Evolutionary conservation across 225 moss, liverwort and hornwort genomes (phyloP).

Genomic region (Marchantia paleacea): DNA sequence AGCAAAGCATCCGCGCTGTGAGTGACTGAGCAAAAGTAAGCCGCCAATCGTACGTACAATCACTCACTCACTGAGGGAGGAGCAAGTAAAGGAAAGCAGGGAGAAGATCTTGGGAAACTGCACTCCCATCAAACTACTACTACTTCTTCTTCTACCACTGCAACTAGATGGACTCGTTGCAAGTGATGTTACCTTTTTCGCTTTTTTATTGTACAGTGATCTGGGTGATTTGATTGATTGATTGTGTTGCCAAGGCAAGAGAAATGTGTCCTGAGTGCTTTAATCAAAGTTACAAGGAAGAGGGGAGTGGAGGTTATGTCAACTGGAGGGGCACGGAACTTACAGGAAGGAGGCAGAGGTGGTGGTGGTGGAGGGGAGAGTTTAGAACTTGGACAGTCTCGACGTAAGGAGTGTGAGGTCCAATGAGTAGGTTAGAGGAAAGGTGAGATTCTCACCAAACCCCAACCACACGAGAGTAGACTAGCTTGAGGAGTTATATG

Average conservation of each 20-base stretch:
- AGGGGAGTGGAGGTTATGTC: conserved; percentile 3
- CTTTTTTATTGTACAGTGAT: not conserved
- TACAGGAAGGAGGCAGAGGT: not conserved
- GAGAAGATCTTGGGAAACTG: not conserved
- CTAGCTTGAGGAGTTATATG: not conserved
- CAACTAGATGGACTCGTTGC: no score
- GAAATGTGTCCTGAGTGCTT: not conserved
- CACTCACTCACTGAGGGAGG: not conserved
- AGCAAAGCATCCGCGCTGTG: not conserved
- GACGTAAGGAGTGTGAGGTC: not conserved
- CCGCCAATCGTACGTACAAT: not conserved
- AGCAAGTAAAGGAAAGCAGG: not conserved
- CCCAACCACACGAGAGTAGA: not conserved
- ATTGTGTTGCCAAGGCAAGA: not conserved
- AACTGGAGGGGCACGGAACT: not conserved
- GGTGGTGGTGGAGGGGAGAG: not conserved
- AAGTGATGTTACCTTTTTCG: not conserved
- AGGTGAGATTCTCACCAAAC: not conserved
- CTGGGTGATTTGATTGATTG: not conserved
- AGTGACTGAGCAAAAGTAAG: not conserved
- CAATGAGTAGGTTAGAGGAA: not conserved
- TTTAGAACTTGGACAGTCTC: no score
- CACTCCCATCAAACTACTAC: not conserved
- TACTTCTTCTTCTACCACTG: not conserved
- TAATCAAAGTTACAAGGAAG: not conserved